Evolutionary conservation across 768 basidiomycete genomes (phyloP).

Genomic region (Termitomyces sp.): DNA sequence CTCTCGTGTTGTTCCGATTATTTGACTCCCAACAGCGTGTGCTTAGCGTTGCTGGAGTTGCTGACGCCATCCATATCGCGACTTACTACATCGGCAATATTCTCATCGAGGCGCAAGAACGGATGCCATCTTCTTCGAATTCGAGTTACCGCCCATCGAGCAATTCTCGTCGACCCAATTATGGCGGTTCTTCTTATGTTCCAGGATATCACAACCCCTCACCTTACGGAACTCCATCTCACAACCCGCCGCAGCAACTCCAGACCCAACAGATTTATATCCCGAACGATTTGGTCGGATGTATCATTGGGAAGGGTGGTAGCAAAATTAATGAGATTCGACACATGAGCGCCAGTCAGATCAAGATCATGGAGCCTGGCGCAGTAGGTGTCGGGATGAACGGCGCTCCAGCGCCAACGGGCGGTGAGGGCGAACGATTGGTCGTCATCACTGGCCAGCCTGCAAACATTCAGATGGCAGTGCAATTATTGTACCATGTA

Average conservation of each 20-base stretch:
- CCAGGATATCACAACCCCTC: constrained; percentile 56
- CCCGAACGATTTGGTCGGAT: constrained; percentile 94
- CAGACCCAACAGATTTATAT: constrained; percentile 99
- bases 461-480: constrained; percentile 93
- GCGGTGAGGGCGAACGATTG: constrained; percentile 82
- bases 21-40: constrained; percentile 62
- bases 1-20: not conserved
- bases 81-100: constrained; percentile 99
- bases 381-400: constrained; percentile 64
- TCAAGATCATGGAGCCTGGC: constrained; percentile 98
- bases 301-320: constrained; percentile 97
- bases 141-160: constrained; percentile 67
- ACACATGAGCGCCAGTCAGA: constrained; percentile 90
- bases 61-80: constrained; percentile 98
- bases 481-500: constrained; percentile 85
- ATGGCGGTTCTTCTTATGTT: constrained; percentile 60
- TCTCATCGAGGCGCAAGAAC: constrained; percentile 87
- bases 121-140: constrained; percentile 63
- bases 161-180: constrained; percentile 38
- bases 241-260: constrained; percentile 64
- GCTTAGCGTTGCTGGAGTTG: constrained; percentile 95
- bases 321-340: constrained; percentile 99
- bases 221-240: constrained; percentile 39
- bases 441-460: constrained; percentile 98
- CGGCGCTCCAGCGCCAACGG: constrained; percentile 64